Evolutionary conservation across 495 filamentous ascomycete species (phyloP), one percentile per base, ranked within the genome.

Genomic region (Daldinia bambusicola): DNA sequence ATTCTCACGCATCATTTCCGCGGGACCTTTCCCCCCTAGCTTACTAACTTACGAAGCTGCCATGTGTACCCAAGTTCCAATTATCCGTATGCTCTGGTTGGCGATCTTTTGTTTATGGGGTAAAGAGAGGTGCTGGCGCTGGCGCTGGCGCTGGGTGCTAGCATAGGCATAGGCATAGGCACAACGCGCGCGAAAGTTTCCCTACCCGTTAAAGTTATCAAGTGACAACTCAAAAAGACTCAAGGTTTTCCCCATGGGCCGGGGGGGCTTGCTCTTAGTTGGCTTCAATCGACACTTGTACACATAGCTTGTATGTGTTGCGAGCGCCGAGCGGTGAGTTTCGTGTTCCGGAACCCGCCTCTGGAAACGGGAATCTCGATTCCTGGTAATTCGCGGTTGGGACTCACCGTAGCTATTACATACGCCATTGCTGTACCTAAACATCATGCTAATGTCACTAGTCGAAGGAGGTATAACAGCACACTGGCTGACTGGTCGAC

Each of bases 391-490:
- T 31, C 31, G 7, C 26, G 48, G 9, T 40, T 38, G 2, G 40
- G 30, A 36, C 31, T 52, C 59, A 55, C 34, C 59, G 62, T 66
- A 66, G 48, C 22, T 14, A 56, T 56, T 71, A 67, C 68, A 40
- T 45, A 45, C 18, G 1, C 37, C 26, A 40, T 37, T 26, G 20
- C 18, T 41, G 43, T 45, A 26, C 43, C n/a, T 32, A 57, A 51
- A 53, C 31, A 67, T 38, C 10, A 55, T 67, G n/a, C 30, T 55
- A 67, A 52, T 32, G 52, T 37, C 40, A 26, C 22, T 59, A 60
- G 67, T 14, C 26, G 32, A 55, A 36, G 41, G 51, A 53, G 26
- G 36, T 26, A 26, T 26, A 26, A 18, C 45, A 55, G 52, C 18
- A 31, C 12, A 30, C 12, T 20, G 16, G 2, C 18, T 6, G 18